Base-by-base conservation (phyloP, 192 early-diverging fungal species). In the Umbelopsis isabellina region DNA sequence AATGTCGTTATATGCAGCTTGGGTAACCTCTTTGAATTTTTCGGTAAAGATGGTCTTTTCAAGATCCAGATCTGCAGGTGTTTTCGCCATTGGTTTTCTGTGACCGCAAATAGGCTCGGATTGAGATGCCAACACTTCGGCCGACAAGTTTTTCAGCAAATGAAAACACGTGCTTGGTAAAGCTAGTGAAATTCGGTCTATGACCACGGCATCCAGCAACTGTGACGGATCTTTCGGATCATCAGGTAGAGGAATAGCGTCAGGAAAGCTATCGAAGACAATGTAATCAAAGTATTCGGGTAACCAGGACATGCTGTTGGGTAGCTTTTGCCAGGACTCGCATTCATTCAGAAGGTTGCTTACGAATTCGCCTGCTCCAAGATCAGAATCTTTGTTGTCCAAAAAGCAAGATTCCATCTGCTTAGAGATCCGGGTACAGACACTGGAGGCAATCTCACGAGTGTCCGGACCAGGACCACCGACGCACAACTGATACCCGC, bases 101-200 rank as follows among this genome's bases (percentile, higher is more conserved):
- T 93, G 91, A 70, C 88, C 76, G 75, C 91, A 93, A 22, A 85
- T 87, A 21, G 90, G 88, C 65, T 88, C 82, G 72, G 86, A 84
- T 73, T 92, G 91, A n/a, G 88, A 84, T 11, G 89, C 83, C 49
- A 88, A 81, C 4, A 79, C 52, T 67, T 90, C 88, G 25, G 78
- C 84, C 23, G 88, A 91, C 61, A 92, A 82, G 65, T 89, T 85
- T 58, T 89, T 90, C 30, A 93, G 73, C 37, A 91, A 72, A 48
- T 85, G 87, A 55, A 91, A 93, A 44, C 77, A 75, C 7, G 88
- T 77, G 12, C 85, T 85, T 5, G 86, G 83, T 58, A 93, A 77
- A 48, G 86, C 79, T 45, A 91, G 81, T n/a, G 82, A 79, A 47
- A 85, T 81, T 61, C 88, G 86, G 47, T 91, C 87, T 66, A 91